phyloP scores from a whole-genome alignment of 768 basidiomycete genomes.

The Rhizopogon rudus region DNA sequence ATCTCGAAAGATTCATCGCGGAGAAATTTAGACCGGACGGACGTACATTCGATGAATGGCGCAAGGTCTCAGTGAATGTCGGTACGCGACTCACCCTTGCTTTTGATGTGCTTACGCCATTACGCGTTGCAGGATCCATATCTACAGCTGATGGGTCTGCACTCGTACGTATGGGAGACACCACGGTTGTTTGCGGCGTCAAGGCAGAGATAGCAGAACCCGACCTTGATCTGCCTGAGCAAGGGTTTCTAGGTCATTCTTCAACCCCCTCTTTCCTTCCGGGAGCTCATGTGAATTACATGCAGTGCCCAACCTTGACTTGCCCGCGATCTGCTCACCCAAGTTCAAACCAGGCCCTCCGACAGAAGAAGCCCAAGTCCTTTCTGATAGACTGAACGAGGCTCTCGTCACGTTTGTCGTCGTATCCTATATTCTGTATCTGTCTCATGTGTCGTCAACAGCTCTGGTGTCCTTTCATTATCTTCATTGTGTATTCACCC shows the following conservation, averaged over 20 bases:
- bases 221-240: slow-evolving; percentile 64
- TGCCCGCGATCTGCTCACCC: slow-evolving; percentile 90
- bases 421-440: background rate
- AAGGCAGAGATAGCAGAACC: slow-evolving; percentile 95
- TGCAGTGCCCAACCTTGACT: slow-evolving; percentile 90
- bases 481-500: slow-evolving; percentile 74
- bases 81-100: slow-evolving; percentile 47
- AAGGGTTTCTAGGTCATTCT: slow-evolving; percentile 78
- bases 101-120: background rate
- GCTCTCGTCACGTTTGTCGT: slow-evolving; percentile 62
- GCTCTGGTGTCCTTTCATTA: slow-evolving; percentile 62
- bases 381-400: slow-evolving; percentile 80
- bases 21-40: slow-evolving; percentile 84
- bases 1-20: slow-evolving; percentile 80
- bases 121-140: slow-evolving; percentile 65
- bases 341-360: slow-evolving; percentile 96
- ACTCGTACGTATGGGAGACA: slow-evolving; percentile 84
- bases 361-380: slow-evolving; percentile 87
- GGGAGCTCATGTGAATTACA: background rate
- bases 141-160: slow-evolving; percentile 92
- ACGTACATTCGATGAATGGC: slow-evolving; percentile 60
- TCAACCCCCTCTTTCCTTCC: background rate
- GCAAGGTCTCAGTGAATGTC: slow-evolving; percentile 72
- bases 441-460: slow-evolving; percentile 20
- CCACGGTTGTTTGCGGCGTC: slow-evolving; percentile 94